A percentile compares a stretch with the other conserved stretches of the same genome.
phyloP scores from a whole-genome alignment of 805 yeast species.

The Metschnikowia vanudenii region DNA sequence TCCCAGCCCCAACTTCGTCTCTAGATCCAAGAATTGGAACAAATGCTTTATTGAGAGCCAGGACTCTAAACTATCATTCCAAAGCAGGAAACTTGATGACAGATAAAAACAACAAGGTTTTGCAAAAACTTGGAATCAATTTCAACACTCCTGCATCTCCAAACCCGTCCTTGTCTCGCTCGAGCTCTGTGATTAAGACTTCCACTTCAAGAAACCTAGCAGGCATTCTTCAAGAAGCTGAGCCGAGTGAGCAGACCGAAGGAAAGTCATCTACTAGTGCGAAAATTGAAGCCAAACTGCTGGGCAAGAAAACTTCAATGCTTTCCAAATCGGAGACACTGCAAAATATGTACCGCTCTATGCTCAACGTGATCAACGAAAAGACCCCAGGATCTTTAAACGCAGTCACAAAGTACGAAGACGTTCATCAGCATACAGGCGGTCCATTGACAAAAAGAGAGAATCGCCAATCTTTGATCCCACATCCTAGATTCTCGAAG shows the following conservation, averaged over 20 bases:
- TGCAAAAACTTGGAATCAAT: slow-evolving; percentile 40
- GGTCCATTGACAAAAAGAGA: not conserved
- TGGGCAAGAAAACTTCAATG: not conserved
- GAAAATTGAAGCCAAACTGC: not conserved
- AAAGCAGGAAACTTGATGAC: slow-evolving; percentile 14
- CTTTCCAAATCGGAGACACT: not conserved
- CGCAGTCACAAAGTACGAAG: not conserved
- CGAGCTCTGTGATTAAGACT: slow-evolving; percentile 30
- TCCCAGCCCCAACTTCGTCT: slow-evolving; percentile 21
- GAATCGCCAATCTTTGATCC: slow-evolving; percentile 25
- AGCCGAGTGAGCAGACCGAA: not conserved
- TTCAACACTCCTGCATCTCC: slow-evolving; percentile 17
- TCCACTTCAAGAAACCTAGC: slow-evolving; percentile 37
- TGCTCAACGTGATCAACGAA: slow-evolving; percentile 25
- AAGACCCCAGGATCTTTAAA: slow-evolving; percentile 1
- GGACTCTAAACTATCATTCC: slow-evolving; percentile 31
- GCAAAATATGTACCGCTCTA: slow-evolving; percentile 20
- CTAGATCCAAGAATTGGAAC: slow-evolving; percentile 37
- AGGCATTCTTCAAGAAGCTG: slow-evolving; percentile 10
- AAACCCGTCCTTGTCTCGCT: slow-evolving; percentile 17
- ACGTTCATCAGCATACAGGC: not conserved
- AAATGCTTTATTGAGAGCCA: slow-evolving; percentile 36
- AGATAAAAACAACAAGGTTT: slow-evolving; percentile 32
- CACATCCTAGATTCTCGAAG: slow-evolving; percentile 44
- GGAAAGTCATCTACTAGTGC: not conserved